Evolutionary conservation across 495 filamentous ascomycete genomes (phyloP), one percentile per base, ranked within the genome.

Genomic region (Neurospora intermedia): DNA sequence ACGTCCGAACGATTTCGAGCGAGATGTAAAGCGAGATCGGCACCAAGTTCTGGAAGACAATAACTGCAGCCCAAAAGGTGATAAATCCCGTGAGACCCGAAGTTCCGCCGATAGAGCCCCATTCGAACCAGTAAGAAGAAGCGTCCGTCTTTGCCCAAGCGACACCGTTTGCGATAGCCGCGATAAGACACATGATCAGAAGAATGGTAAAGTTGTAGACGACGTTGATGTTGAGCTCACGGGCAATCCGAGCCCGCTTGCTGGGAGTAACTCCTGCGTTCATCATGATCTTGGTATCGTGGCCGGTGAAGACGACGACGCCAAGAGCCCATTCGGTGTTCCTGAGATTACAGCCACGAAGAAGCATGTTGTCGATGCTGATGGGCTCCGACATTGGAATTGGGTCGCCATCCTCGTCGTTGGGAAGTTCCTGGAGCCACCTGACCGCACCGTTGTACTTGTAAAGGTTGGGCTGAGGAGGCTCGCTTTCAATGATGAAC

Each of bases 201-300:
- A 99, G 88, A 76, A 98, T 90, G 74, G 91, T 83, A 80, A 99
- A 98, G 83, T 99, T 99, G 87, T 94, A 94, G 74, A 98, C 89
- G 80, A 99, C 96, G 81, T 97, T 96, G 90, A 94, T 96, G 82
- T 98, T 98, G 66, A 99, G 85, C 78, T 97, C 94, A 75, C 92
- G 91, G 43, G 93, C 91, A 78, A 99, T 94, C 69, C 92, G 89
- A 59, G 96, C 88, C 74, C 95, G 91, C 83, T 99, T 99, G 75
- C 89, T 96, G 10, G 96, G 96, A n/a, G 96, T 98, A 69, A 93
- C 92, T 71, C 96, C 96, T 13, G 96, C 91, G 80, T 99, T 99
- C 83, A 98, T 91, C 96, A 99, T 99, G 81, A 98, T 98, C 84
- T 98, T 99, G 27, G 96, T 97, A 77, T 99, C 96, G 76, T 92